A percentile compares a stretch with the other conserved stretches of the same genome.
Evolutionary conservation across 2,329 filamentous ascomycete species (phyloP).

Genomic region (Aureobasidium sp.): DNA sequence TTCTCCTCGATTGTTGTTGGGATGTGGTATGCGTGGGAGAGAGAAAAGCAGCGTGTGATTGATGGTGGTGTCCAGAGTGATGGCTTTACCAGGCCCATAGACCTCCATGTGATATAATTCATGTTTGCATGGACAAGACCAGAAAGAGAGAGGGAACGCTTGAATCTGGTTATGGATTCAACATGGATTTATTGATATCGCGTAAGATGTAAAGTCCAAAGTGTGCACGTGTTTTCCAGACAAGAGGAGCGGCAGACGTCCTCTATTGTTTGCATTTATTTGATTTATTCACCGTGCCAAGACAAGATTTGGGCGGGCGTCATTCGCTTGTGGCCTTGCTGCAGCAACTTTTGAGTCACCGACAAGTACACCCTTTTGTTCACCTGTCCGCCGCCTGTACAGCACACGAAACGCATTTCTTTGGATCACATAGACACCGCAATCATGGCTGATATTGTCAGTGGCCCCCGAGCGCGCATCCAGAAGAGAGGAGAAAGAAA

Average conservation of each 20-base stretch:
- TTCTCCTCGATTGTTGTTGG: background rate
- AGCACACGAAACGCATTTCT: background rate
- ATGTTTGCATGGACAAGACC: no score
- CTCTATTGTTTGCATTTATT: background rate
- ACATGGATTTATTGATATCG: background rate
- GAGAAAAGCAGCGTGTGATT: background rate
- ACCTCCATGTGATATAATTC: background rate
- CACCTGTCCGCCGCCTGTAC: background rate
- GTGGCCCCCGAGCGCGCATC: conserved; percentile 9
- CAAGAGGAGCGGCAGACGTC: background rate
- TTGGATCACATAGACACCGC: conserved; percentile 23
- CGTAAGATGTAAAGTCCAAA: background rate
- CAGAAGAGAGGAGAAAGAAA: background rate
- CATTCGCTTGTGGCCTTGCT: conserved; percentile 5
- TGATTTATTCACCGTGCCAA: background rate
- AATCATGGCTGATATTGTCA: conserved; percentile 45
- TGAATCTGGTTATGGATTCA: no score
- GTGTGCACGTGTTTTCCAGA: background rate
- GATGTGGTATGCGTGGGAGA: background rate
- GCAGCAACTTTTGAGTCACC: conserved; percentile 11
- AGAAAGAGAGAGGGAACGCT: no score
- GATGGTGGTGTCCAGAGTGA: background rate
- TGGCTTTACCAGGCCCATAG: background rate
- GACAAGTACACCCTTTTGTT: background rate
- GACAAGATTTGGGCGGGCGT: conserved; percentile 1